These are phyloP conservation scores for Epicoccum sorghinum DNA, from an alignment of 2,329 filamentous ascomycete genomes.

Conservation along the genomic window DNA sequence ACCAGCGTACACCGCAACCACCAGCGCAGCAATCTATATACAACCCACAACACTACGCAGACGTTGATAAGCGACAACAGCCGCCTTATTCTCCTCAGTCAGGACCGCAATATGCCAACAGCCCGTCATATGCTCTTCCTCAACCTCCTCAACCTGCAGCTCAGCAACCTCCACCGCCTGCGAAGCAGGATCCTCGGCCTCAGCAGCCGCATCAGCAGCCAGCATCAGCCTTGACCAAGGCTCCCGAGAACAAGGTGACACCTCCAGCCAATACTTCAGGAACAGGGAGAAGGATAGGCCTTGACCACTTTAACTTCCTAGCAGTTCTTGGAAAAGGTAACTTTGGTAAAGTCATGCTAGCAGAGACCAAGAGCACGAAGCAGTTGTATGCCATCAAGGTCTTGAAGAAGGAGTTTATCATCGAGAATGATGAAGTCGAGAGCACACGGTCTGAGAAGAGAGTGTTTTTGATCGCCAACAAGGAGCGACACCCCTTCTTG, in stretches of 20 bases:
- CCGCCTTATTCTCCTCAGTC: conserved; percentile 37
- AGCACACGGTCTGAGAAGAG: conserved; percentile 97
- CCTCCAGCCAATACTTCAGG: conserved; percentile 72
- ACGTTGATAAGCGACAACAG: conserved; percentile 43
- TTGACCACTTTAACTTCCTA: conserved; percentile 99
- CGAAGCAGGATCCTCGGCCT: conserved; percentile 32
- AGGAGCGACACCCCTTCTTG: conserved; percentile 94
- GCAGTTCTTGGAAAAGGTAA: conserved; percentile 98
- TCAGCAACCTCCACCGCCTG: conserved; percentile 16
- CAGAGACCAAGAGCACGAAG: conserved; percentile 91
- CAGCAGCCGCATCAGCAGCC: conserved; percentile 36
- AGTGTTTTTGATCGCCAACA: conserved; percentile 95
- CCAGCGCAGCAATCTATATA: conserved; percentile 64
- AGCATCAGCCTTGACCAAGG: conserved; percentile 40
- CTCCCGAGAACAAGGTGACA: conserved; percentile 61
- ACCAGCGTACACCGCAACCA: conserved; percentile 50
- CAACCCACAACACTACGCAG: conserved; percentile 77
- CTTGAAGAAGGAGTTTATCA: conserved; percentile 99
- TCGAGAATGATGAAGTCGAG: conserved; percentile 98
- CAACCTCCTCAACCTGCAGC: conserved; percentile 46
- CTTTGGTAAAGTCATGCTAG: conserved; percentile 99
- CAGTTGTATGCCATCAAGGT: conserved; percentile 98
- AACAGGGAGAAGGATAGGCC: conserved; percentile 82
- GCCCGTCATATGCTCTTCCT: conserved; percentile 28
- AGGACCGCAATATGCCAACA: conserved; percentile 10